phyloP scores from a whole-genome alignment of 1,284 basidiomycete species.

The Irpex sp. region DNA sequence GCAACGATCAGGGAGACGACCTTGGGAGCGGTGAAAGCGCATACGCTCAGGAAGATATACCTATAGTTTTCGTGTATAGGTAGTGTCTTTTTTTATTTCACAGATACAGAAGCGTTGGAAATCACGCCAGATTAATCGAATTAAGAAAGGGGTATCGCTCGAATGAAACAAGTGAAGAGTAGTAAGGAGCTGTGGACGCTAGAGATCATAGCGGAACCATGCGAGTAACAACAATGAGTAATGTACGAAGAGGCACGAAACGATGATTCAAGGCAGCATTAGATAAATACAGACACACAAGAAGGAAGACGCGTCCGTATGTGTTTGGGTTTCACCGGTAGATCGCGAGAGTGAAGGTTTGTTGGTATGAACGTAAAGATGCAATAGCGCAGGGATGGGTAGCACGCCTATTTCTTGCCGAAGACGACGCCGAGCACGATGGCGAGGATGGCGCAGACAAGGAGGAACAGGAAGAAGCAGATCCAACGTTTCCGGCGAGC shows the following conservation, averaged over 20 bases:
- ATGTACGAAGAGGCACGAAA: background rate
- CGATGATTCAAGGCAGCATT: constrained; percentile 1
- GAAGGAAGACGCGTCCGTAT: background rate
- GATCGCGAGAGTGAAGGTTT: background rate
- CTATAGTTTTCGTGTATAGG: too few species aligned
- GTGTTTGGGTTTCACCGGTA: background rate
- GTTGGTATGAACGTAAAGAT: too few species aligned
- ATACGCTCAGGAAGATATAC: too few species aligned
- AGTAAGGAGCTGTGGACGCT: too few species aligned
- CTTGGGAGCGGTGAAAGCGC: too few species aligned
- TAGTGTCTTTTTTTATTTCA: too few species aligned
- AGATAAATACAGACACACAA: background rate
- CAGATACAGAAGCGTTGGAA: too few species aligned
- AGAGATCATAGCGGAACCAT: background rate
- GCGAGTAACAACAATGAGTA: background rate
- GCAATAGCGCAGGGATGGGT: too few species aligned
- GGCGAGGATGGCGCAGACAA: constrained; percentile 43
- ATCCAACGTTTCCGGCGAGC: constrained; percentile 80
- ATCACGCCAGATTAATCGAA: too few species aligned
- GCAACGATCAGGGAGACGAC: too few species aligned
- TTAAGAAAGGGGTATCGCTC: too few species aligned
- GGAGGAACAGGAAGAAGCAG: constrained; percentile 60
- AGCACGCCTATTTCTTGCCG: constrained; percentile 20
- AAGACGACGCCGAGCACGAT: constrained; percentile 49
- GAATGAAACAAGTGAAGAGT: too few species aligned